phyloP scores from a whole-genome alignment of 2,329 filamentous ascomycete genomes.

The Phialemoniopsis sp. region DNA sequence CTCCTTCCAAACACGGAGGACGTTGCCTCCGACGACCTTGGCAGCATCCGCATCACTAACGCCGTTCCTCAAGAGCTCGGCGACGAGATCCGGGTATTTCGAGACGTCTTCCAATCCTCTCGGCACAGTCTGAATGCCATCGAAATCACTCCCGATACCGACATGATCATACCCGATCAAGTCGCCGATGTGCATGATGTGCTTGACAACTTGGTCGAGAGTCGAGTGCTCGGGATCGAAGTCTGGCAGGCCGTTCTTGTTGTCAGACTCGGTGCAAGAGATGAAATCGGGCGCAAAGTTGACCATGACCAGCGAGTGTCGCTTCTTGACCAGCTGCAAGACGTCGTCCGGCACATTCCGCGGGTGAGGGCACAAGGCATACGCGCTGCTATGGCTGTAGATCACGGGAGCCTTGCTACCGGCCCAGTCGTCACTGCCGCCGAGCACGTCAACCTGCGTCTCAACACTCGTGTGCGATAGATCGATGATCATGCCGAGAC shows the following conservation, averaged over 20 bases:
- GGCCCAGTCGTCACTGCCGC: conserved; percentile 55
- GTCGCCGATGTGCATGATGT: conserved; percentile 78
- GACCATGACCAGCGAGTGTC: conserved; percentile 80
- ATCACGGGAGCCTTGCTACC: conserved; percentile 80
- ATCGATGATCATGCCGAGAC: conserved; percentile 91
- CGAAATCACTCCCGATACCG: conserved; percentile 85
- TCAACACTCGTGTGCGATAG: conserved; percentile 72
- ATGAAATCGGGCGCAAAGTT: conserved; percentile 85
- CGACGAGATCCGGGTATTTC: conserved; percentile 75
- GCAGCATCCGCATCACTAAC: conserved; percentile 69
- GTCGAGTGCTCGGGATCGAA: conserved; percentile 67
- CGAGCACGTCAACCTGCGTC: conserved; percentile 81
- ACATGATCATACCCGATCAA: conserved; percentile 85
- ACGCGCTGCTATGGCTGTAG: conserved; percentile 83
- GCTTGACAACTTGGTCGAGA: conserved; percentile 70
- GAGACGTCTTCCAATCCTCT: conserved; percentile 79
- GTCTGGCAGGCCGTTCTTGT: conserved; percentile 62
- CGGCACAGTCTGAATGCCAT: conserved; percentile 67
- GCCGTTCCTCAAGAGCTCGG: conserved; percentile 68
- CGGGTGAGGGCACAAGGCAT: conserved; percentile 78
- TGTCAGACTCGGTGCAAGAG: conserved; percentile 60
- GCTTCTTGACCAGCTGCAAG: conserved; percentile 68
- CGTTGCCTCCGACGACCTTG: conserved; percentile 75
- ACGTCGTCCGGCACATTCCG: conserved; percentile 87
- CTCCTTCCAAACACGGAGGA: conserved; percentile 79